Percentiles rank a stretch among this genome's conserved stretches.
These are phyloP conservation scores for Amanita jacksonii DNA, from an alignment of 768 basidiomycete genomes.

Conservation along the genomic window DNA sequence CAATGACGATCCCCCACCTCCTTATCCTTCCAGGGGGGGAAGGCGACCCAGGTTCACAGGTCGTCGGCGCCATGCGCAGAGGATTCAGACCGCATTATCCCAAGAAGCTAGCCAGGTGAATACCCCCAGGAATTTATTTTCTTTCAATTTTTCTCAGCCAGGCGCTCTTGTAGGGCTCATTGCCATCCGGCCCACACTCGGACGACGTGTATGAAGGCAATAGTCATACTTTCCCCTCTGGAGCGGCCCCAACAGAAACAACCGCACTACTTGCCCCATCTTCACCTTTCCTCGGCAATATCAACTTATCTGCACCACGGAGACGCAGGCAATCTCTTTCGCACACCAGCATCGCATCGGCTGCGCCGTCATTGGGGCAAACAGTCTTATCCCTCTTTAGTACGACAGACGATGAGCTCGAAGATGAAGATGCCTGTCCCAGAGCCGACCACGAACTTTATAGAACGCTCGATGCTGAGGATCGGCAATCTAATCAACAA, in stretches of 20 bases:
- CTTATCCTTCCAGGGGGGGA: conserved; percentile 8
- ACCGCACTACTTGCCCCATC: background rate
- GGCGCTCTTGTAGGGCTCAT: background rate
- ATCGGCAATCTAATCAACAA: conserved; percentile 15
- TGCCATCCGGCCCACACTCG: background rate
- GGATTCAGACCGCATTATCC: background rate
- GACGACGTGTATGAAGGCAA: background rate
- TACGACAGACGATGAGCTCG: conserved; percentile 33
- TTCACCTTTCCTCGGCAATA: background rate
- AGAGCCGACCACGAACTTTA: conserved; percentile 25
- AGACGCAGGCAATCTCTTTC: conserved; percentile 47
- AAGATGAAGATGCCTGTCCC: conserved; percentile 27
- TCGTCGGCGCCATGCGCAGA: background rate
- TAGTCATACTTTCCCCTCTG: background rate
- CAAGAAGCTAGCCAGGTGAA: background rate
- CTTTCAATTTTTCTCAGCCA: background rate
- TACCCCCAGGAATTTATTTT: no score
- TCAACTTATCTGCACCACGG: background rate
- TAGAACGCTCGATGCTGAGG: conserved; percentile 16
- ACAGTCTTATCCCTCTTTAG: conserved; percentile 64
- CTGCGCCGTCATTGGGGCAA: conserved; percentile 56
- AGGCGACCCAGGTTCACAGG: background rate
- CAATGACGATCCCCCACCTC: conserved; percentile 6
- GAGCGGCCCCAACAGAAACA: background rate
- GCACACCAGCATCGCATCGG: conserved; percentile 43